These are phyloP conservation scores for Serendipita vermifera DNA, from an alignment of 768 basidiomycete genomes.

Conservation along the genomic window DNA sequence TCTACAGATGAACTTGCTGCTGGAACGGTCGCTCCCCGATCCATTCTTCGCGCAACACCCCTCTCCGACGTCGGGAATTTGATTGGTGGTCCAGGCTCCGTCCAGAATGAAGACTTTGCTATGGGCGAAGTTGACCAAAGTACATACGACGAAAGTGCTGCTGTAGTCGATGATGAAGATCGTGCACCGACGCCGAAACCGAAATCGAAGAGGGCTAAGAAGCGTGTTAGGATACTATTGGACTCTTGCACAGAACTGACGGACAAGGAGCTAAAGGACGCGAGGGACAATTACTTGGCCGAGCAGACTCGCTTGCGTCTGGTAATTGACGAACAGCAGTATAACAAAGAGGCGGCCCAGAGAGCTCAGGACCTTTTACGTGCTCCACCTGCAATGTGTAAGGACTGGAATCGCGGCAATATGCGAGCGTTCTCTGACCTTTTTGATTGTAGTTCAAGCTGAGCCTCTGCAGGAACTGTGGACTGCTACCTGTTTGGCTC, in stretches of 20 bases:
- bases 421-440: too few relatives aligned
- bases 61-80: neutral
- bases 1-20: neutral
- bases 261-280: slow-evolving; percentile 67
- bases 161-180: slow-evolving; percentile 43
- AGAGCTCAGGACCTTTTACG: slow-evolving; percentile 53
- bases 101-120: neutral
- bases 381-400: slow-evolving; percentile 52
- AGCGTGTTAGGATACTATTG: slow-evolving; percentile 41
- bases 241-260: slow-evolving; percentile 70
- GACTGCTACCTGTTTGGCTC: slow-evolving; percentile 56
- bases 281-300: slow-evolving; percentile 53
- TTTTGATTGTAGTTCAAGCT: slow-evolving; percentile 40
- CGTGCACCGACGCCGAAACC: slow-evolving; percentile 5
- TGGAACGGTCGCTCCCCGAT: neutral
- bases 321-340: slow-evolving; percentile 38
- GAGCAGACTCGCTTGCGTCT: slow-evolving; percentile 43
- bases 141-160: slow-evolving; percentile 22
- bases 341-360: slow-evolving; percentile 41
- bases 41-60: neutral
- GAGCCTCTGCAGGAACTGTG: slow-evolving; percentile 60
- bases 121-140: neutral
- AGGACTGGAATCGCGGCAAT: too few relatives aligned
- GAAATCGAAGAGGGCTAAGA: slow-evolving; percentile 23
- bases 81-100: neutral